Evolutionary conservation across 768 basidiomycete genomes (phyloP), one percentile per base, ranked within the genome.

Genomic region (Russula earlei): DNA sequence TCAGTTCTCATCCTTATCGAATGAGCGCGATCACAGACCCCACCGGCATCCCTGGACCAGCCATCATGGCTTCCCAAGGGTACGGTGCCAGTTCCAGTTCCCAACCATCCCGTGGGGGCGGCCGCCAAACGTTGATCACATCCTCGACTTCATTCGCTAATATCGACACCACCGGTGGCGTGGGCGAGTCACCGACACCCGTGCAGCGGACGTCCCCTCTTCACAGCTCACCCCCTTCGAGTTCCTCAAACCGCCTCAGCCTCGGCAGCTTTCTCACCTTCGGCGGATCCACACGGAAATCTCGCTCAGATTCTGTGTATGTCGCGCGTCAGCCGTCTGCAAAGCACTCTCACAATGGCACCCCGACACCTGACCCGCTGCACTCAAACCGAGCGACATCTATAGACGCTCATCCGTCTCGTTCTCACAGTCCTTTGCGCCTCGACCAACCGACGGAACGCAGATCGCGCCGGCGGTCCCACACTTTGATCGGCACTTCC

Each of bases 111-210:
- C 24, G 71, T 76, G 5, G 27, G 7, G 34, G 42, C 9, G 47
- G 44, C 7, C 71, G 48, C 34, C 64, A 52, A 49, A 7, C 49
- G 48, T 27, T 54, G 62, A 15, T 65, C 42, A 49, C 70, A 65
- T 43, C 68, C 34, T 70, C 71, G 14, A 63, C 75, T 8, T 72
- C 76, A 0, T 77, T 75, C 61, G 68, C 75, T 62, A 73, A 72
- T 56, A 66, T 77, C 5, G 76, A 77, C 61, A 66, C 72, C 34
- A 66, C 73, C 5, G 83, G 81, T 29, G 85, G 82, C 24, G 76
- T 88, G 20, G 85, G 85, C 29, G 82, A 84, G 58, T 78, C 83
- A 0, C 87, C 87, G 4, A 68, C 59, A 60, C 33, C 65, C 59
- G 5, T 71, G 67, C 54, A 65, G 53, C 66, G 58, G 47, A 67